Evolutionary conservation across 129 eudicot species (phyloP).

Genomic region (Artemisia annua): DNA sequence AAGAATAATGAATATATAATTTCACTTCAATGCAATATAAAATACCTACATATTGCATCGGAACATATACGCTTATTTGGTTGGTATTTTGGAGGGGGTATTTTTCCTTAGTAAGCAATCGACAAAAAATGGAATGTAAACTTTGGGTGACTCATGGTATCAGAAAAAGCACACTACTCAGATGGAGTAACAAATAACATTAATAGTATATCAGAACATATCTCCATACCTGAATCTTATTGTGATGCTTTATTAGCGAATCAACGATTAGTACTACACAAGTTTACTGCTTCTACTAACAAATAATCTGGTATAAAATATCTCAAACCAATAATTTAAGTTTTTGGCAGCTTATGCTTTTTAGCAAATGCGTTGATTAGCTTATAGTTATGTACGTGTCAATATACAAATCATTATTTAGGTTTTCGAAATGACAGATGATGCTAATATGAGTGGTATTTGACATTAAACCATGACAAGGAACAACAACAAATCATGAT

Average conservation of each 20-base stretch:
- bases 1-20: constrained; percentile 37
- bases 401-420: too few species aligned
- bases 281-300: too few species aligned
- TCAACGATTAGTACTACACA: too few species aligned
- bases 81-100: constrained; percentile 17
- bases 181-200: constrained; percentile 4
- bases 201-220: constrained; percentile 25
- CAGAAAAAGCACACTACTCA: neutral
- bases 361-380: too few species aligned
- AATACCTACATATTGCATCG: constrained; percentile 15
- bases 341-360: too few species aligned
- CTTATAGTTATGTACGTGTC: too few species aligned
- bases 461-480: constrained; percentile 13
- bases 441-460: constrained; percentile 36
- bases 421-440: constrained; percentile 18
- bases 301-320: too few species aligned
- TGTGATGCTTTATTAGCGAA: too few species aligned
- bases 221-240: constrained; percentile 30
- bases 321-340: too few species aligned
- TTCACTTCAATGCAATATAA: constrained; percentile 30
- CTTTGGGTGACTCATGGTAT: constrained; percentile 14
- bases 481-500: too few species aligned
- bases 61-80: constrained; percentile 27
- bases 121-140: constrained; percentile 33
- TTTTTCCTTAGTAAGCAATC: constrained; percentile 18